Conservation (phyloP, 768 basidiomycete genomes). For the Russula olivacea region DNA sequence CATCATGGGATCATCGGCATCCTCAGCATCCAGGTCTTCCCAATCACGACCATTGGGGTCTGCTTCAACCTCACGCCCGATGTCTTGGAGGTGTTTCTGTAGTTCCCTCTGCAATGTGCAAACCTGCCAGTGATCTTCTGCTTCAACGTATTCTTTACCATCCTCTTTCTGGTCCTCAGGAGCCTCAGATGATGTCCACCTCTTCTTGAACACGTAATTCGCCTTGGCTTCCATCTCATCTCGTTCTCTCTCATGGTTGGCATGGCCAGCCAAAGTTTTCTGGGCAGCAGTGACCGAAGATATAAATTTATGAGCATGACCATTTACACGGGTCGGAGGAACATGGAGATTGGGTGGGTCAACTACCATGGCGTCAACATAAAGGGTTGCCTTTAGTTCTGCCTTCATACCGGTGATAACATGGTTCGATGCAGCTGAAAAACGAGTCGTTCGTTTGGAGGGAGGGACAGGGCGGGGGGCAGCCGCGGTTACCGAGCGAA, state of each 20-base stretch:
- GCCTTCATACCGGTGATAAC: slow-evolving; percentile 31
- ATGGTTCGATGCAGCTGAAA: slow-evolving; percentile 30
- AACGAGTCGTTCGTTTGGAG: slow-evolving; percentile 28
- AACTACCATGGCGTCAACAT: slow-evolving; percentile 48
- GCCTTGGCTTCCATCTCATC: slow-evolving; percentile 51
- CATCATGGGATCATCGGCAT: slow-evolving; percentile 92
- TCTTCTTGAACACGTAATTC: slow-evolving; percentile 62
- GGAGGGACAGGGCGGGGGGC: slow-evolving; percentile 1
- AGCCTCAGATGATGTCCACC: slow-evolving; percentile 62
- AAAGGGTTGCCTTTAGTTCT: slow-evolving; percentile 24
- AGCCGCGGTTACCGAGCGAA: slow-evolving; percentile 42
- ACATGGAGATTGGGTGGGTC: slow-evolving; percentile 31
- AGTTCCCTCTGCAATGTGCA: slow-evolving; percentile 31
- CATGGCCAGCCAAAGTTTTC: slow-evolving; percentile 6
- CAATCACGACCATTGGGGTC: slow-evolving; percentile 64
- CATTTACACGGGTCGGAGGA: slow-evolving; percentile 29
- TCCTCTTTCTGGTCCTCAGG: slow-evolving; percentile 38
- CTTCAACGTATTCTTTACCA: slow-evolving; percentile 37
- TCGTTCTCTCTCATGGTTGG: slow-evolving; percentile 21
- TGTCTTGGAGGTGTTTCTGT: slow-evolving; percentile 28
- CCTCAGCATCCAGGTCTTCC: slow-evolving; percentile 91
- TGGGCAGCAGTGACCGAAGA: slow-evolving; percentile 1
- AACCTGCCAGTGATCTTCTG: slow-evolving; percentile 43
- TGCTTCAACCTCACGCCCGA: slow-evolving; percentile 51
- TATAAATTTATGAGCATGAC: slow-evolving; percentile 21